phyloP scores from a whole-genome alignment of 257 asterid genomes.

The Salvia splendens region DNA sequence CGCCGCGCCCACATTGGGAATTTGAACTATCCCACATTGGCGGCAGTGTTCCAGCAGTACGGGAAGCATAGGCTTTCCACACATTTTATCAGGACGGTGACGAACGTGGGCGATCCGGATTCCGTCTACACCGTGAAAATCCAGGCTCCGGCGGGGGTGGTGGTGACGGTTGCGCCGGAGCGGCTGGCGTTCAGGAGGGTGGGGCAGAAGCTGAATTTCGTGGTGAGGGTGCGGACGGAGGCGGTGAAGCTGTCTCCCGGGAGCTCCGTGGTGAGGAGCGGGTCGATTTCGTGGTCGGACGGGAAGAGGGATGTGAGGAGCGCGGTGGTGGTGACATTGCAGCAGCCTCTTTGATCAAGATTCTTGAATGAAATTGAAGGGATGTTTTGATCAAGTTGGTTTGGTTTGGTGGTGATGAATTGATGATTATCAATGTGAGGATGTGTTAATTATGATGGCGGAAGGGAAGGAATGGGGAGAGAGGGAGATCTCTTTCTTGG shows the following conservation, averaged over 20 bases:
- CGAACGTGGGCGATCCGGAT: conserved; percentile 66
- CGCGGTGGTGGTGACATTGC: conserved; percentile 75
- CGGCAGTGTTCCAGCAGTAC: conserved; percentile 70
- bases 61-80: conserved; percentile 70
- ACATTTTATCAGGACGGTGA: conserved; percentile 72
- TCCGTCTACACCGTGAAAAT: conserved; percentile 57
- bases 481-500: background rate
- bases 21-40: conserved; percentile 73
- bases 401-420: no score
- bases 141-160: conserved; percentile 48
- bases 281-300: conserved; percentile 79
- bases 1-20: conserved; percentile 77
- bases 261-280: conserved; percentile 64
- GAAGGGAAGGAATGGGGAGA: conserved; percentile 4
- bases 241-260: conserved; percentile 66
- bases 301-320: conserved; percentile 71
- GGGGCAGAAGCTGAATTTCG: conserved; percentile 80
- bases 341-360: conserved; percentile 60
- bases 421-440: background rate
- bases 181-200: conserved; percentile 64
- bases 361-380: background rate
- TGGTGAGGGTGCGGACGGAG: conserved; percentile 60
- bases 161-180: conserved; percentile 73
- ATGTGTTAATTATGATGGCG: conserved; percentile 26
- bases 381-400: no score